phyloP scores from a whole-genome alignment of 169 alveolate species.

The Plasmodium yoelii region DNA sequence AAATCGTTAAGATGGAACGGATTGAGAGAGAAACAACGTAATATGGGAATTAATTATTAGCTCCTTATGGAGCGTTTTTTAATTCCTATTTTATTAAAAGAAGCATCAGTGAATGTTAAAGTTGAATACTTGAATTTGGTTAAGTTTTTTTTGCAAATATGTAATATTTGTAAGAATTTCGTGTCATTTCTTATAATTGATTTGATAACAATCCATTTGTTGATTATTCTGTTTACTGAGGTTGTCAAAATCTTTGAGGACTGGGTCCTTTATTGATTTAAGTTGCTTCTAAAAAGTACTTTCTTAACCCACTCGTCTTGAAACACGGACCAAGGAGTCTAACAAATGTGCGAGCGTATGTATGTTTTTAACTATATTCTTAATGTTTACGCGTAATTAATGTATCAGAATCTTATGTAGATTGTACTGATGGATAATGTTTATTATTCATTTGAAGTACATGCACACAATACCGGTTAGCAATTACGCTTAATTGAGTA shows the following conservation, averaged over 20 bases:
- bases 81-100: constrained; percentile 25
- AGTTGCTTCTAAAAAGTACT: constrained; percentile 60
- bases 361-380: too few species aligned
- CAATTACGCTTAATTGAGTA: constrained; percentile 86
- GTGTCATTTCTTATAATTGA: too few species aligned
- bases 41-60: too few species aligned
- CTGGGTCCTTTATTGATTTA: neutral
- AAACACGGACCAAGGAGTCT: constrained; percentile 97
- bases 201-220: too few species aligned
- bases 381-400: too few species aligned
- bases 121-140: too few species aligned
- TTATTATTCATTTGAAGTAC: neutral
- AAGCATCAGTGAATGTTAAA: constrained; percentile 60
- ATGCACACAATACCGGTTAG: constrained; percentile 13
- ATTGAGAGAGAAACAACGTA: constrained; percentile 80
- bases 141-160: too few species aligned
- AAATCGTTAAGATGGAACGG: constrained; percentile 92
- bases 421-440: neutral
- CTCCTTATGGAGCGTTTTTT: too few species aligned
- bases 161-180: too few species aligned
- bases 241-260: neutral
- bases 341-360: constrained; percentile 80
- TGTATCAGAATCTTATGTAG: too few species aligned
- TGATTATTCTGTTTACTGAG: constrained; percentile 53
- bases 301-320: constrained; percentile 91